A percentile compares a stretch with the other conserved stretches of the same genome.
These are phyloP conservation scores for Kazachstania sp. DNA, from an alignment of 1,139 yeast genomes.

Conservation along the genomic window DNA sequence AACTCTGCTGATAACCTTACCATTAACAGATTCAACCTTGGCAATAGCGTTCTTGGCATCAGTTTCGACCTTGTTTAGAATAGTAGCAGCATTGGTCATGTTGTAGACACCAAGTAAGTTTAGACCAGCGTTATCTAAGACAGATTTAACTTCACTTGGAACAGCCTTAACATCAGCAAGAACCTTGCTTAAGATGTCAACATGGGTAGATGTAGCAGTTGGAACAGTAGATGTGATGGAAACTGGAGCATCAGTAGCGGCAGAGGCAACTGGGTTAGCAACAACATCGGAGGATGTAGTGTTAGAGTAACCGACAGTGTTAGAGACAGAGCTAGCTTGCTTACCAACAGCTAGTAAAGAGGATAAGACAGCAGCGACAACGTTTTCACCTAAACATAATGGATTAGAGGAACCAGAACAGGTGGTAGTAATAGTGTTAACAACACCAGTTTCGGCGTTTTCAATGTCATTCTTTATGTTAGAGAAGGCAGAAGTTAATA, in stretches of 20 bases:
- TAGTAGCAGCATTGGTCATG: not conserved
- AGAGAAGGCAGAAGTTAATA: not conserved
- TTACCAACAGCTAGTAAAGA: constrained; percentile 1
- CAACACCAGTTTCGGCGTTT: not conserved
- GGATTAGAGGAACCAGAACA: constrained; percentile 1
- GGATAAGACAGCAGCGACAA: constrained; percentile 1
- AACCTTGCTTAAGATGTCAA: constrained; percentile 1
- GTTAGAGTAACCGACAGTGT: constrained; percentile 1
- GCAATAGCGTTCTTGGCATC: constrained; percentile 1
- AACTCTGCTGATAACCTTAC: not conserved
- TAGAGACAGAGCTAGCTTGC: not conserved
- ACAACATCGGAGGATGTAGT: not conserved
- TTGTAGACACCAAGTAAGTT: constrained; percentile 2
- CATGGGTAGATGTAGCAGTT: constrained; percentile 1
- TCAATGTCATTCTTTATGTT: not conserved
- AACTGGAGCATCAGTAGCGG: not conserved
- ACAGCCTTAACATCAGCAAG: constrained; percentile 1
- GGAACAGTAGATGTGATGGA: not conserved
- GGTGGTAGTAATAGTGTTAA: not conserved
- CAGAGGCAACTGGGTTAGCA: not conserved
- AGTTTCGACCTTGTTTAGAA: constrained; percentile 1
- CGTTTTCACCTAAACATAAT: constrained; percentile 3
- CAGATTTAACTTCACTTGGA: not conserved
- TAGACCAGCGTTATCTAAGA: constrained; percentile 1
- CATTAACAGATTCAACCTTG: not conserved